Evolutionary conservation across 345 rosid species (phyloP).

Genomic region (Eucalyptus pumila): DNA sequence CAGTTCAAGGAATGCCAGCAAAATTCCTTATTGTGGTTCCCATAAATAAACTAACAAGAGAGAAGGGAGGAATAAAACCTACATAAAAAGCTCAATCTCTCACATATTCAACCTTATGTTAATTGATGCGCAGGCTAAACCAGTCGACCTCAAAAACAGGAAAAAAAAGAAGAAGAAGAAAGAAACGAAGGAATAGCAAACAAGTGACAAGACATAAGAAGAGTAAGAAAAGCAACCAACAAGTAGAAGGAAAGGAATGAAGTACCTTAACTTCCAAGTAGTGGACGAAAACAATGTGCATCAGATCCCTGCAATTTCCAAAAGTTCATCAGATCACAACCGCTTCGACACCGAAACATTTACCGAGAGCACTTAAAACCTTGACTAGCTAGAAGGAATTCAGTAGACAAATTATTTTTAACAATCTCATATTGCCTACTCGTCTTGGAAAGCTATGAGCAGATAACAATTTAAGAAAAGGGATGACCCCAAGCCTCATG

Average conservation of each 20-base stretch:
- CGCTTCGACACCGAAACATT: not conserved
- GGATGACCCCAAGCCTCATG: not conserved
- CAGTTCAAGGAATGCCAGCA: not conserved
- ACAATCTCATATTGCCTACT: not conserved
- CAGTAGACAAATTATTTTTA: not conserved
- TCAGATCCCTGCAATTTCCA: slow-evolving; percentile 58
- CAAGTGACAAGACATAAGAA: not conserved
- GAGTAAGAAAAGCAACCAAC: not conserved
- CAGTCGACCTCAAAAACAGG: not conserved
- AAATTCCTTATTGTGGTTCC: not conserved
- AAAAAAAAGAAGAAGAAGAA: not conserved
- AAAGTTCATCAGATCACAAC: not conserved
- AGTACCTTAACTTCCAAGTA: slow-evolving; percentile 90
- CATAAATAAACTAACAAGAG: not conserved
- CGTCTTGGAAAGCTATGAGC: not conserved
- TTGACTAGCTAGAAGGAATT: not conserved
- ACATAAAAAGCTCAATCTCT: not conserved
- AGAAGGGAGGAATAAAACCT: not conserved
- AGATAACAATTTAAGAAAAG: not conserved
- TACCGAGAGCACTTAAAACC: not conserved
- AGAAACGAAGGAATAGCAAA: not conserved
- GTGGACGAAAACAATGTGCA: slow-evolving; percentile 94
- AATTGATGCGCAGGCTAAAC: not conserved
- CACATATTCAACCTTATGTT: not conserved
- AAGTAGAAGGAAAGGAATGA: not conserved